Evolutionary conservation across 2,329 filamentous ascomycete species (phyloP), one percentile per base, ranked within the genome.

Genomic region (Neophaeococcomyces aloes): DNA sequence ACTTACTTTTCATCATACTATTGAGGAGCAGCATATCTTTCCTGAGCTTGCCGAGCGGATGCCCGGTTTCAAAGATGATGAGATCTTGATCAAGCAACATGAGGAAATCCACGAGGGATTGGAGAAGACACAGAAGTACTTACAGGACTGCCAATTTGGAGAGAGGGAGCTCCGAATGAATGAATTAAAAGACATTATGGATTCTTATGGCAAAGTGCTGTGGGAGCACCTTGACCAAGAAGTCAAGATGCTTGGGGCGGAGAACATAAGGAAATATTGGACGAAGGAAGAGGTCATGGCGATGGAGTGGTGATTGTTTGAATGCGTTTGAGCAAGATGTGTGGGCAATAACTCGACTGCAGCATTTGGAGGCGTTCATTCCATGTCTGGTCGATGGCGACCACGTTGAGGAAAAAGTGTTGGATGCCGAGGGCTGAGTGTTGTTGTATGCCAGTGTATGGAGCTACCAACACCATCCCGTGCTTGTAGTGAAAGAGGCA

Each of bases 201-300:
- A 93, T 61, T 62, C 62, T 3, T 94, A 88, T 76, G 83, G 83
- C 8, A 68, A 70, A 7, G 83, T 94, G 50, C 61, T 94, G 38
- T 89, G 86, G 83, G 68, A 67, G 57, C 87, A 94, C 70, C 65
- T 94, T 48, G 84, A 91, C 56, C 80, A 88, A 55, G 87, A 94
- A 70, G 86, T 94, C 6, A 67, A 71, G 61, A 75, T 83, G 52
- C 62, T 94, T 25, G 76, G 81, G 2, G 86, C 86, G 34, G 83
- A 91, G 61, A 93, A 89, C 60, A 94, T 94, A 87, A 72, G 85
- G 53, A 77, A 71, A 62, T 87, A 83, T 62, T 94, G 85, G 84
- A 82, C 71, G 0, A 53, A 78, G 48, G 77, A 84, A 36, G 87
- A 94, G 70, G 79, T 94, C 62, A 68, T 64, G 60, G 64, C 66